Conservation (phyloP, 2,329 filamentous ascomycete species). For the Cladosporium sp. region DNA sequence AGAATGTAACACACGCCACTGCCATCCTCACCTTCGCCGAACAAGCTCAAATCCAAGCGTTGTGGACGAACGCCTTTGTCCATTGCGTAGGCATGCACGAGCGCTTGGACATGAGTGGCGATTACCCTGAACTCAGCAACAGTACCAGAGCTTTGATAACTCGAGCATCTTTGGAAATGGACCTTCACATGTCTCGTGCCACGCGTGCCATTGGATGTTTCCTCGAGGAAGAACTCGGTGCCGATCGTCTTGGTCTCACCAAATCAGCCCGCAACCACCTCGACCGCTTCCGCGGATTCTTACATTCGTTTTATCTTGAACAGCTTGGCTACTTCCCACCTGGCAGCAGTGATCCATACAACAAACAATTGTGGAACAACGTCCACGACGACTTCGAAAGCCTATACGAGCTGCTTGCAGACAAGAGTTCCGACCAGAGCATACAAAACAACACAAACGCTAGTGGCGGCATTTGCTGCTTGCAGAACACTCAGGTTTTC, state of each 20-base stretch:
- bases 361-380: constrained; percentile 58
- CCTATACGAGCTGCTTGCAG: constrained; percentile 71
- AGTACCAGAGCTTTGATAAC: constrained; percentile 67
- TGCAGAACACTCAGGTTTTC: constrained; percentile 69
- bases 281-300: constrained; percentile 69
- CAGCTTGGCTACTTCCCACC: constrained; percentile 75
- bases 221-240: constrained; percentile 69
- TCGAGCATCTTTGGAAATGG: constrained; percentile 65
- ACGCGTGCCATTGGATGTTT: constrained; percentile 65
- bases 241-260: constrained; percentile 65
- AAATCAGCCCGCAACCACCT: constrained; percentile 65
- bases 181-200: constrained; percentile 61
- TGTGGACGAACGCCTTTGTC: constrained; percentile 73
- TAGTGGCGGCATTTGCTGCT: constrained; percentile 68
- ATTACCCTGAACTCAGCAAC: constrained; percentile 59
- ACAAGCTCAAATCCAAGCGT: constrained; percentile 60
- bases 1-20: constrained; percentile 68
- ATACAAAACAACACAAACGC: constrained; percentile 39
- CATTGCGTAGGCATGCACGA: constrained; percentile 80
- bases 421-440: constrained; percentile 51
- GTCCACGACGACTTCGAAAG: constrained; percentile 72
- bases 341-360: constrained; percentile 51
- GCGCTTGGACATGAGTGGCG: constrained; percentile 56
- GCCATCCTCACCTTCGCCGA: constrained; percentile 70
- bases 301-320: constrained; percentile 66